These are phyloP conservation scores for Plasmodium adleri DNA, from an alignment of 169 alveolate species.

Conservation along the genomic window DNA sequence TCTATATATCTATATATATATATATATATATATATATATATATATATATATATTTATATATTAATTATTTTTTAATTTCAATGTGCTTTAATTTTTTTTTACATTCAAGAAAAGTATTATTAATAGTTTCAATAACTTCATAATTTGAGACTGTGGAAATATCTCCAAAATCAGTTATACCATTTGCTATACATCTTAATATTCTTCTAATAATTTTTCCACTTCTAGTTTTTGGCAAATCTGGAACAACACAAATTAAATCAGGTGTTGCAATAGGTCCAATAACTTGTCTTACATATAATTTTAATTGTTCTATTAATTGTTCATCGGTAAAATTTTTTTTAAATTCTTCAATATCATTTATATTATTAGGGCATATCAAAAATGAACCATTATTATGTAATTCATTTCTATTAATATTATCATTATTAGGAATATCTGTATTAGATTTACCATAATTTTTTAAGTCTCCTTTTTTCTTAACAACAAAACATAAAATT, in stretches of 20 bases:
- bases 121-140: slow-evolving; percentile 85
- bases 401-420: slow-evolving; percentile 6
- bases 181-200: slow-evolving; percentile 91
- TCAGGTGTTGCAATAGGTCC: slow-evolving; percentile 97
- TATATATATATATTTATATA: too few relatives aligned
- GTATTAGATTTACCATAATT: slow-evolving; percentile 25
- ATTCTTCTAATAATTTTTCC: slow-evolving; percentile 95
- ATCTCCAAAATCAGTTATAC: slow-evolving; percentile 86
- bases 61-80: too few relatives aligned
- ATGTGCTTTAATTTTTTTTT: slow-evolving; percentile 3
- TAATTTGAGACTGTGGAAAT: slow-evolving; percentile 90
- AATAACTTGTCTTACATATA: slow-evolving; percentile 87
- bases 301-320: slow-evolving; percentile 67
- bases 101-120: slow-evolving; percentile 42
- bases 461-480: slow-evolving; percentile 79
- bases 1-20: too few relatives aligned
- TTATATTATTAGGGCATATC: background rate
- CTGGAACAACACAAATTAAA: slow-evolving; percentile 86
- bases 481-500: slow-evolving; percentile 92
- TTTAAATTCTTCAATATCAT: slow-evolving; percentile 1
- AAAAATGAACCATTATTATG: slow-evolving; percentile 4
- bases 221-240: slow-evolving; percentile 94
- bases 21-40: too few relatives aligned
- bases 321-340: slow-evolving; percentile 37
- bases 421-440: slow-evolving; percentile 23